These are phyloP conservation scores for Trichoderma breve DNA, from an alignment of 2,329 filamentous ascomycete genomes.

Conservation along the genomic window DNA sequence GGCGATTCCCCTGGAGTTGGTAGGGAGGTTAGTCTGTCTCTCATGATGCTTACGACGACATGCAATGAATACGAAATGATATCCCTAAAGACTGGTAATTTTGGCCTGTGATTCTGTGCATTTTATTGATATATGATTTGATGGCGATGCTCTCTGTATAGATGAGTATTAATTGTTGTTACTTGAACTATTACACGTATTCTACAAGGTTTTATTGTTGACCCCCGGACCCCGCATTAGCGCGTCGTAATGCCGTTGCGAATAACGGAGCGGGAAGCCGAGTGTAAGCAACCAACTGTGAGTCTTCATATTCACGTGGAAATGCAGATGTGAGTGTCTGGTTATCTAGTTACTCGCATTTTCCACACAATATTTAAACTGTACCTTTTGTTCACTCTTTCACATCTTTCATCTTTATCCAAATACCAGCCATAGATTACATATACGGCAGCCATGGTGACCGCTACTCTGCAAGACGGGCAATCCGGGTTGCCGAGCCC, in stretches of 20 bases:
- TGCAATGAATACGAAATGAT: conserved; percentile 31
- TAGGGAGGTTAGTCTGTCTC: conserved; percentile 24
- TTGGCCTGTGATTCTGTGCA: not conserved
- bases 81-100: not conserved
- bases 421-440: not conserved
- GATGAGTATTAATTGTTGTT: no score
- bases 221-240: conserved; percentile 1
- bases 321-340: not conserved
- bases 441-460: conserved; percentile 32
- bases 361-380: not conserved
- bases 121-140: not conserved
- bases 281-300: not conserved
- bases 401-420: not conserved
- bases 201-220: no score
- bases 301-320: not conserved
- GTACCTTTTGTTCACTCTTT: not conserved
- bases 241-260: not conserved
- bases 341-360: not conserved
- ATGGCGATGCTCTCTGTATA: not conserved
- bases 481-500: conserved; percentile 59
- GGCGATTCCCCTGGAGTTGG: conserved; percentile 21
- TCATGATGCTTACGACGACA: conserved; percentile 35
- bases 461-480: conserved; percentile 30
- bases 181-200: not conserved
- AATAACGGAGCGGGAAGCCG: not conserved